Evolutionary conservation across 768 basidiomycete species (phyloP).

Genomic region (Suillus sp.): DNA sequence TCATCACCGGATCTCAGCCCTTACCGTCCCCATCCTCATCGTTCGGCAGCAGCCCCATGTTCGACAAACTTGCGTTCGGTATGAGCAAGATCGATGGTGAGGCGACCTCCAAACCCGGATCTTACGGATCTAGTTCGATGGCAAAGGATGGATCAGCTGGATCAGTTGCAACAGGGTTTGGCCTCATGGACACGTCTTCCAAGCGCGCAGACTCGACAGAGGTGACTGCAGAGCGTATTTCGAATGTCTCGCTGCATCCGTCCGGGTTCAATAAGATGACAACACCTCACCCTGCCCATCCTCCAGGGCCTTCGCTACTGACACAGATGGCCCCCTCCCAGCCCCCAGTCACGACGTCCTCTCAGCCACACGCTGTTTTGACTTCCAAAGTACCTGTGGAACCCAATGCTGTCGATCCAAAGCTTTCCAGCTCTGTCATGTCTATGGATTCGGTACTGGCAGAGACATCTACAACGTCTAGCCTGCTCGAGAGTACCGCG

Average conservation of each 20-base stretch:
- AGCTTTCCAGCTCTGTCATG: conserved; percentile 29
- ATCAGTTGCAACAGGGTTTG: conserved; percentile 19
- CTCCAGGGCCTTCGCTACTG: conserved; percentile 68
- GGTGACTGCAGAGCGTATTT: conserved; percentile 52
- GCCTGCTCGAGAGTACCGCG: conserved; percentile 45
- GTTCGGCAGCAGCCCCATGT: conserved; percentile 65
- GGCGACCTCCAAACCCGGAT: conserved; percentile 37
- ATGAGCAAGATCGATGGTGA: conserved; percentile 86
- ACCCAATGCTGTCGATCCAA: conserved; percentile 21
- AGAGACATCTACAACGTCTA: conserved; percentile 31
- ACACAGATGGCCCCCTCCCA: conserved; percentile 64
- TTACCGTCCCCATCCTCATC: conserved; percentile 84
- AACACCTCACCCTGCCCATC: conserved; percentile 37
- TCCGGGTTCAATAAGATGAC: conserved; percentile 42
- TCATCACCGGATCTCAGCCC: conserved; percentile 93
- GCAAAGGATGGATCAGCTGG: conserved; percentile 26
- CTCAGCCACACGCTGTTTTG: conserved; percentile 32
- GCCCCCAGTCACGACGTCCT: conserved; percentile 16
- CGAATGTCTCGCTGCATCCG: conserved; percentile 46
- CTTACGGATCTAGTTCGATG: conserved; percentile 28
- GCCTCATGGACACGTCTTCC: conserved; percentile 18
- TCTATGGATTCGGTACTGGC: conserved; percentile 31
- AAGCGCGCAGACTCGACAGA: conserved; percentile 42
- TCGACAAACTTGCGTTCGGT: conserved; percentile 88
- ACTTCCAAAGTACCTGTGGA: conserved; percentile 24